Base-by-base conservation (phyloP, 2,329 filamentous ascomycete genomes). In the Neurospora sp. region DNA sequence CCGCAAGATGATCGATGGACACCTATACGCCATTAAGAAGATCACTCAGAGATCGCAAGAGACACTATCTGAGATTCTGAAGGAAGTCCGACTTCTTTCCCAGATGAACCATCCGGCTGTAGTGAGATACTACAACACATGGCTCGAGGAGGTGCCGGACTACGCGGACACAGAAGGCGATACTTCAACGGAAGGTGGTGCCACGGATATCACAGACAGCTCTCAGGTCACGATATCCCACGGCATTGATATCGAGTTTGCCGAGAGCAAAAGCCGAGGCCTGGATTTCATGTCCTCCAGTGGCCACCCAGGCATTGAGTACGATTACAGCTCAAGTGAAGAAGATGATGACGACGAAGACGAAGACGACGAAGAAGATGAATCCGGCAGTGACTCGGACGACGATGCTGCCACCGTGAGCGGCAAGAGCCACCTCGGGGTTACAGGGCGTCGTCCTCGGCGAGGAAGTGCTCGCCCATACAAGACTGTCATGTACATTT, bases 1-100 rank as follows among this genome's bases (percentile, higher is more conserved):
- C 2, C 88, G 95, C 39, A 97, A 97, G 79, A 97, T 96, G 81
- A 87, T 97, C 4, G 96, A 98, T 78, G 92, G 92, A 0, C 92
- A 94, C 70, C 90, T 96, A 62, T 99, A 98, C 80, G 96, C 96
- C 19, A 92, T 99, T 78, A 99, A 99, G 79, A 97, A 98, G 78
- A 96, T 99, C 72, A 92, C 89, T 1, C 92, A 96, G 74, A 90
- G 90, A 68, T 92, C 92, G 0, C 87, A 91, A 36, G 86, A 89
- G 70, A 92, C 91, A 70, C 83, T 98, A 46, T 94, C 91, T 0
- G 92, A 97, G 77, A 89, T 94, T 12, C 79, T 95, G 36, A 93
- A 92, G 69, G 92, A 96, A 79, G 95, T 97, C 52, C 91, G 94
- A 78, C 82, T 98, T 8, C 84, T 99, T 17, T 97, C 95, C n/a